phyloP scores from a whole-genome alignment of 129 eudicot genomes.

The Smallanthus sonchifolius region DNA sequence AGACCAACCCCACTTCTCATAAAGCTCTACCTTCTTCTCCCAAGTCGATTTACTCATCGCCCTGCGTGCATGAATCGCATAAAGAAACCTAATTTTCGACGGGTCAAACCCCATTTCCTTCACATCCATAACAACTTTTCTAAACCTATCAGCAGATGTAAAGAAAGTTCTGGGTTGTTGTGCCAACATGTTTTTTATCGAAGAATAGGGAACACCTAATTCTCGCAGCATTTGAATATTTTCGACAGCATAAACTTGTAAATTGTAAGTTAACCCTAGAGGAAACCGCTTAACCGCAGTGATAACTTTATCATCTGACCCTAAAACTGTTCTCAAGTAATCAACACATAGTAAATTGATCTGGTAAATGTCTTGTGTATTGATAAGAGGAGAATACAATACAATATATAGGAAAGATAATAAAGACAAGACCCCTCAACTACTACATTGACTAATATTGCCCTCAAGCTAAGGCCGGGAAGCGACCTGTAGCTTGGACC shows the following conservation, averaged over 20 bases:
- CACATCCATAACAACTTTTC: slow-evolving; percentile 25
- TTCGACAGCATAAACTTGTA: slow-evolving; percentile 27
- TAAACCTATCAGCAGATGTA: slow-evolving; percentile 25
- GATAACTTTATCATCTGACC: slow-evolving; percentile 25
- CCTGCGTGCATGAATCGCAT: slow-evolving; percentile 31
- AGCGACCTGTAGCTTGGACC: no score
- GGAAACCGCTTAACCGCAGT: slow-evolving; percentile 24
- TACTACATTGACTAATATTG: no score
- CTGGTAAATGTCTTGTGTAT: no score
- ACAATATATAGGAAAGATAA: no score
- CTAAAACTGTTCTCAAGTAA: slow-evolving; percentile 30
- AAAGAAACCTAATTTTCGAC: slow-evolving; percentile 25
- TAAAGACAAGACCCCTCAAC: no score
- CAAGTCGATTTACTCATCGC: slow-evolving; percentile 41
- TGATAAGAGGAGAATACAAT: no score
- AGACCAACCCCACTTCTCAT: slow-evolving; percentile 47
- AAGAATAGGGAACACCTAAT: slow-evolving; percentile 33
- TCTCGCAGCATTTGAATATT: slow-evolving; percentile 36
- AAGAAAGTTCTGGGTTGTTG: slow-evolving; percentile 23
- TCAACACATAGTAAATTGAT: slow-evolving; percentile 30
- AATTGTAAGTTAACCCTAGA: slow-evolving; percentile 10
- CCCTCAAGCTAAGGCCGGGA: no score
- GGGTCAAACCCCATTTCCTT: slow-evolving; percentile 41
- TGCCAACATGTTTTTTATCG: slow-evolving; percentile 15
- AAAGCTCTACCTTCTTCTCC: slow-evolving; percentile 41